Evolutionary conservation across 2,329 filamentous ascomycete species (phyloP), one percentile per base, ranked within the genome.

Genomic region (Penicillium sp.): DNA sequence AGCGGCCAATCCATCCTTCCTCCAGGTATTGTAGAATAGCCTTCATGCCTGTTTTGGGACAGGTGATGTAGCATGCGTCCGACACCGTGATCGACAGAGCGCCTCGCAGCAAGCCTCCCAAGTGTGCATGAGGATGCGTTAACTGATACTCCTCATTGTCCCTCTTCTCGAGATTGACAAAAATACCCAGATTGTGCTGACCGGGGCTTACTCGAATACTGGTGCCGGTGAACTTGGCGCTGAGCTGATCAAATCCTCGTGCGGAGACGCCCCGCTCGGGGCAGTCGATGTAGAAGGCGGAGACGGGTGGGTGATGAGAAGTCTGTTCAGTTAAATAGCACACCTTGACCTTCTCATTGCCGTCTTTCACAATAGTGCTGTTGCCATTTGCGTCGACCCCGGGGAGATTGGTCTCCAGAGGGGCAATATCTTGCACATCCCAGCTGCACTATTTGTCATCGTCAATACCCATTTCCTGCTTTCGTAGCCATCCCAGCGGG

Each of bases 281-380:
- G 71, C 95, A 99, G 70, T 92, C 89, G 62, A 97, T 88, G 74
- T 91, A 93, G 76, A 96, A 99, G 14, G 95, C 95, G 66, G 93
- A 98, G 64, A 99, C 93, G 10, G 95, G 95, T 33, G 95, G 95
- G 76, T 99, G 95, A 70, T 99, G 95, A 8, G 92, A 97, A 9
- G 95, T 99, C 78, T 99, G 95, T 77, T 99, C 95, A 26, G 95
- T 98, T 59, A 99, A 83, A 73, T 96, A 99, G 10, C 92, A 96
- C 66, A 99, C 86, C 66, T 89, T 90, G 66, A 96, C 84, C 27
- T 81, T 83, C 65, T 78, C 67, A 48, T 78, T 76, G 62, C 62
- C 63, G 55, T 66, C 58, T 31, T 63, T 70, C 55, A 64, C 70
- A 43, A 68, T 65, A 53, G 69, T 70, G 64, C 58, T 68, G 58